These are phyloP conservation scores for Tetragonia tetragonoides DNA, from an alignment of 148 eudicot species.

Conservation along the genomic window DNA sequence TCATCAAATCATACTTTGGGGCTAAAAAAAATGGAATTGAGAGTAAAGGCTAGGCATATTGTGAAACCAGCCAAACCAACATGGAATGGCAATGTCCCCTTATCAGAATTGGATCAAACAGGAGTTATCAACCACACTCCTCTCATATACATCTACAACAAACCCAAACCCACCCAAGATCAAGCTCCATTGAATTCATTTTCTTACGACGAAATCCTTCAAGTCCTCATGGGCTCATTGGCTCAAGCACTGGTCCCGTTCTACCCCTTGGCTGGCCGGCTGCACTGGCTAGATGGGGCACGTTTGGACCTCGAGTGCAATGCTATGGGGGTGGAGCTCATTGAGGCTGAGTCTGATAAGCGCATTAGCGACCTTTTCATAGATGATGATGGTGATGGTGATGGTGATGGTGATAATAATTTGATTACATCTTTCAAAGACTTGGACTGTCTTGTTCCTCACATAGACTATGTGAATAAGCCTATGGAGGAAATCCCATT, in stretches of 20 bases:
- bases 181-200: background rate
- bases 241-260: slow-evolving; percentile 3
- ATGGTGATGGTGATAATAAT: slow-evolving; percentile 22
- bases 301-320: slow-evolving; percentile 52
- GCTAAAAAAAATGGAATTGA: background rate
- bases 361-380: slow-evolving; percentile 19
- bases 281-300: slow-evolving; percentile 4
- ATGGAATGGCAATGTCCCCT: background rate
- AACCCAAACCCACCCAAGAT: background rate
- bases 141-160: slow-evolving; percentile 5
- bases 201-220: background rate
- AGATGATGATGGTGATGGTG: background rate
- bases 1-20: too few species aligned
- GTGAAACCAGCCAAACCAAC: slow-evolving; percentile 22
- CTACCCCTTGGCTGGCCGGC: slow-evolving; percentile 22
- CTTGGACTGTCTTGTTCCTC: slow-evolving; percentile 11
- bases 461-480: slow-evolving; percentile 13
- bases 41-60: background rate
- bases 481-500: slow-evolving; percentile 35
- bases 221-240: slow-evolving; percentile 4
- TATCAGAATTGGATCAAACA: slow-evolving; percentile 23
- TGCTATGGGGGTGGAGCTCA: slow-evolving; percentile 36
- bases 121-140: background rate
- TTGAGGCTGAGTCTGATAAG: slow-evolving; percentile 39
- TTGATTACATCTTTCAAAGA: background rate